These are phyloP conservation scores for Coriaria nepalensis DNA, from an alignment of 306 rosid genomes.

Conservation along the genomic window DNA sequence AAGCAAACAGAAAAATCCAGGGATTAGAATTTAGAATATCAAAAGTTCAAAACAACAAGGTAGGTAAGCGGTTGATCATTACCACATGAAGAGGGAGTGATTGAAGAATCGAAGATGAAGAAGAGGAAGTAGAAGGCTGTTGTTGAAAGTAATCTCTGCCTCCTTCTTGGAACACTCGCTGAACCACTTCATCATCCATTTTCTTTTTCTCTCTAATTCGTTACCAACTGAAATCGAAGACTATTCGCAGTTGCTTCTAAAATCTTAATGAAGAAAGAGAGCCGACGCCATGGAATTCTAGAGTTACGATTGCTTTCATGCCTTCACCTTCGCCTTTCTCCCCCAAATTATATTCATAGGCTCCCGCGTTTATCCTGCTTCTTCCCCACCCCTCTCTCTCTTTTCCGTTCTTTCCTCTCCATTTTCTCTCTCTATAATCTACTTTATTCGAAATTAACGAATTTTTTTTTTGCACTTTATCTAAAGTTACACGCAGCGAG, in stretches of 20 bases:
- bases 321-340: neutral
- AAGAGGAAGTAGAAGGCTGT: slow-evolving; percentile 77
- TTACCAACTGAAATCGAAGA: too few relatives aligned
- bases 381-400: neutral
- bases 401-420: too few relatives aligned
- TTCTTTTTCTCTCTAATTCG: slow-evolving; percentile 1
- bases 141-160: slow-evolving; percentile 93
- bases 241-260: too few relatives aligned
- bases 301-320: neutral
- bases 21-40: neutral
- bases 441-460: too few relatives aligned
- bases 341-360: neutral
- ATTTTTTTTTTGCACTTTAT: too few relatives aligned
- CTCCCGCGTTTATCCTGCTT: neutral
- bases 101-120: slow-evolving; percentile 82
- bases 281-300: too few relatives aligned
- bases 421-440: too few relatives aligned
- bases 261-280: too few relatives aligned
- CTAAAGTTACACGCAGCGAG: too few relatives aligned
- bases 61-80: slow-evolving; percentile 8
- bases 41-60: neutral
- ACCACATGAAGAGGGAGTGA: slow-evolving; percentile 99
- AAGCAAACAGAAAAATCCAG: neutral
- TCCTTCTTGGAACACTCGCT: slow-evolving; percentile 97
- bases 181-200: slow-evolving; percentile 87